Percentiles rank a stretch among this genome's conserved stretches.
phyloP scores from a whole-genome alignment of 148 eudicot genomes.

The Diospyros kaki region DNA sequence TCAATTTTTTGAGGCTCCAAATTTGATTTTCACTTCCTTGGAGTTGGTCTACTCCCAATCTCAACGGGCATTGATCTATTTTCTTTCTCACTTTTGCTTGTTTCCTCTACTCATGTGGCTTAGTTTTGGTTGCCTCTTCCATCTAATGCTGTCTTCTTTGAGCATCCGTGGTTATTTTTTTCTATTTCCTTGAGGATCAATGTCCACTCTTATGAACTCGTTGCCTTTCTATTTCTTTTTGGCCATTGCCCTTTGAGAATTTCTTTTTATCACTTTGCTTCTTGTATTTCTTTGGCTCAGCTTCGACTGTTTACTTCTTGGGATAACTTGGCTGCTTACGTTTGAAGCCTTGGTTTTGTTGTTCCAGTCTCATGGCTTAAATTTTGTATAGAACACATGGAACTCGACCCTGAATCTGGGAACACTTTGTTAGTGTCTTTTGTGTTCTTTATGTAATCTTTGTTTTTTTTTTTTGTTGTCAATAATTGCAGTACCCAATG shows the following conservation, averaged over 20 bases:
- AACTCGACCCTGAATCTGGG: neutral
- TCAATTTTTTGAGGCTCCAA: neutral
- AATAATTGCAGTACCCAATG: too few relatives aligned
- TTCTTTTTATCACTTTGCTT: conserved; percentile 8
- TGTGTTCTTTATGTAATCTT: neutral
- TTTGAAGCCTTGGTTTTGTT: neutral
- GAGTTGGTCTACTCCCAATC: neutral
- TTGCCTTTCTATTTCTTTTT: neutral
- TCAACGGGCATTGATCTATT: neutral
- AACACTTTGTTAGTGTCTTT: neutral
- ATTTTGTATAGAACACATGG: too few relatives aligned
- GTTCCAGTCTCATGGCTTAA: too few relatives aligned
- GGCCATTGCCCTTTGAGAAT: neutral
- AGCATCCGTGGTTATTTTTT: neutral
- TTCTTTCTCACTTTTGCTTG: neutral
- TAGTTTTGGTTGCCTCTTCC: neutral
- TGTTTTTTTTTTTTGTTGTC: too few relatives aligned
- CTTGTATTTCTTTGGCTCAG: neutral
- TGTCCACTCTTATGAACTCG: neutral
- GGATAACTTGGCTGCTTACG: neutral
- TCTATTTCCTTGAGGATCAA: neutral
- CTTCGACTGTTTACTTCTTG: neutral
- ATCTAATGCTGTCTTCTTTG: neutral
- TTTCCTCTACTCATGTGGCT: neutral
- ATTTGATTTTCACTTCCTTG: neutral